A percentile compares a stretch with the other conserved stretches of the same genome.
Evolutionary conservation across 2,329 filamentous ascomycete species (phyloP).

Genomic region (Aureobasidium vineae): DNA sequence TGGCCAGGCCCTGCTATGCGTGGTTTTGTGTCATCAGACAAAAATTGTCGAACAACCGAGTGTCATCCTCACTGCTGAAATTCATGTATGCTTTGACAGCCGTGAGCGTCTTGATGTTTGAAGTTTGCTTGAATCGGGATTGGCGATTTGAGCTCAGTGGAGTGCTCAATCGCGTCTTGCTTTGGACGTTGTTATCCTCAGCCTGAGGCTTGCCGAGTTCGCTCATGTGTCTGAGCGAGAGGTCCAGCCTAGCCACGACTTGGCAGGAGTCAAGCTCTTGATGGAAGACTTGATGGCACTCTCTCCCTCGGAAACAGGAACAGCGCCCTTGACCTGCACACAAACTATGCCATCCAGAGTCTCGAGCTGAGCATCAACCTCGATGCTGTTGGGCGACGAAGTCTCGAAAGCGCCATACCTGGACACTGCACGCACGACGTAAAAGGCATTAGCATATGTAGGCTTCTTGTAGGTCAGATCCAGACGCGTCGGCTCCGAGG

Average conservation of each 20-base stretch:
- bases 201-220: background rate
- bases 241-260: constrained; percentile 23
- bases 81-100: background rate
- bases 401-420: constrained; percentile 30
- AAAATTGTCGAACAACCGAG: background rate
- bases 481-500: constrained; percentile 41
- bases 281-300: background rate
- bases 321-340: constrained; percentile 51
- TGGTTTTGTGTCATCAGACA: background rate
- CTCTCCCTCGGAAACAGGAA: constrained; percentile 11
- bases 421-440: constrained; percentile 57
- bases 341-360: constrained; percentile 55
- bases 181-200: background rate
- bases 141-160: too few relatives aligned
- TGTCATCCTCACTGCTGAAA: background rate
- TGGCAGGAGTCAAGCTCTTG: constrained; percentile 17
- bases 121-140: background rate
- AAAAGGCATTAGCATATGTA: constrained; percentile 60
- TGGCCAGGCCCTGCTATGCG: background rate
- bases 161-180: background rate
- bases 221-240: constrained; percentile 18
- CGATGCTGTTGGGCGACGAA: constrained; percentile 38
- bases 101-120: background rate
- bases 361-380: constrained; percentile 56
- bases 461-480: constrained; percentile 62